Evolutionary conservation across 129 eudicot species (phyloP).

Genomic region (Logfia minima): DNA sequence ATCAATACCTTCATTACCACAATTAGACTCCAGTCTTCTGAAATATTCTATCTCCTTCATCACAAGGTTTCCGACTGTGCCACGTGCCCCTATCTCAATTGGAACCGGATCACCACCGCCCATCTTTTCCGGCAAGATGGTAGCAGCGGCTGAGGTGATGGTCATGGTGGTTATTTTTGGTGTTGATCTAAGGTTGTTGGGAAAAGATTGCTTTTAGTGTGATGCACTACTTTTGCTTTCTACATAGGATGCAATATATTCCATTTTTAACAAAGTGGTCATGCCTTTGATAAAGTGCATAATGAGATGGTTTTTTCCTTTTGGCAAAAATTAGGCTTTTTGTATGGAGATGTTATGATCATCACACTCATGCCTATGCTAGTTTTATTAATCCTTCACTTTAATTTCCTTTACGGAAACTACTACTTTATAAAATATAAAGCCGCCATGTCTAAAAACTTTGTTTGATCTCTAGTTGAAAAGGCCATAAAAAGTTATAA

Average conservation of each 20-base stretch:
- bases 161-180: constrained; percentile 28
- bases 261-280: constrained; percentile 30
- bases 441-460: neutral
- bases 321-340: constrained; percentile 27
- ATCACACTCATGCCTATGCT: constrained; percentile 26
- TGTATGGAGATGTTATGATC: constrained; percentile 44
- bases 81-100: constrained; percentile 75
- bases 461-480: neutral
- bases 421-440: neutral
- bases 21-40: constrained; percentile 39
- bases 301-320: constrained; percentile 45
- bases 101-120: constrained; percentile 45
- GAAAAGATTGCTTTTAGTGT: constrained; percentile 41
- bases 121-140: constrained; percentile 44
- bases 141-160: constrained; percentile 13
- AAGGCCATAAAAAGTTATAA: neutral
- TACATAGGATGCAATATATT: constrained; percentile 29
- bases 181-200: neutral
- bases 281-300: constrained; percentile 49
- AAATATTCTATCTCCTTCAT: constrained; percentile 87
- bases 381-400: constrained; percentile 9
- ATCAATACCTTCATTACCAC: constrained; percentile 29
- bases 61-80: constrained; percentile 87
- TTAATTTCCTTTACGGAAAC: neutral
- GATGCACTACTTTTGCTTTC: constrained; percentile 37